These are phyloP conservation scores for Fabrea salina DNA, from an alignment of 169 alveolate species.

Conservation along the genomic window DNA sequence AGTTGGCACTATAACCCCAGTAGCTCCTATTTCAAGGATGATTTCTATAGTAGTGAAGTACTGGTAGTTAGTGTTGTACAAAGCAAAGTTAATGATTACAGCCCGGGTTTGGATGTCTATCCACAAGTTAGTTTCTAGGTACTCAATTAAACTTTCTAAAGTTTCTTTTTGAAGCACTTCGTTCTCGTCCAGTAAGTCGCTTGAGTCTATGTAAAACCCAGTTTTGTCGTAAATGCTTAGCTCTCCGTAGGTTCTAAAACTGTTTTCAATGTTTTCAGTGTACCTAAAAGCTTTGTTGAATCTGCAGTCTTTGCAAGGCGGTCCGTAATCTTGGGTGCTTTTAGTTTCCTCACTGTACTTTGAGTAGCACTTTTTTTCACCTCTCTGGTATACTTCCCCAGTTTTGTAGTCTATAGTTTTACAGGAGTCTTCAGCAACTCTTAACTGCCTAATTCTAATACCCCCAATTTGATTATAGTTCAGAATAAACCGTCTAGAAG, in stretches of 20 bases:
- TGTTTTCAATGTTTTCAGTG: background rate
- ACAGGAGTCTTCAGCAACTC: background rate
- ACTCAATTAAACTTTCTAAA: background rate
- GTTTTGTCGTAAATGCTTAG: background rate
- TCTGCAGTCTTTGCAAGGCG: background rate
- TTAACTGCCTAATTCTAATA: conserved; percentile 14
- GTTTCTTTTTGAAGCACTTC: background rate
- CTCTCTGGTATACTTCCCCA: background rate
- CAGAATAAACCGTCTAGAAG: background rate
- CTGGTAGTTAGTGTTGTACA: conserved; percentile 30
- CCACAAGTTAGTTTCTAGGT: conserved; percentile 8
- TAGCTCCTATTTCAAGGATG: background rate
- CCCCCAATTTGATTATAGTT: conserved; percentile 32
- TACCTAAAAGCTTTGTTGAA: conserved; percentile 7
- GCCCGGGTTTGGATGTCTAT: conserved; percentile 28
- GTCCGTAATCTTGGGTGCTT: background rate
- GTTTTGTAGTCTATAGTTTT: background rate
- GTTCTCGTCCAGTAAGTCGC: background rate
- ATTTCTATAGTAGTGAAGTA: conserved; percentile 1
- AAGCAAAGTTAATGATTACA: background rate
- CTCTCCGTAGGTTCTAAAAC: background rate
- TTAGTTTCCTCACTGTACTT: background rate
- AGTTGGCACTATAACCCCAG: background rate
- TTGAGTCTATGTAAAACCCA: conserved; percentile 20
- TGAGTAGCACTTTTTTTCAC: background rate